These are phyloP conservation scores for Saccharomycopsis capsularis DNA, from an alignment of 805 yeast genomes.

Conservation along the genomic window DNA sequence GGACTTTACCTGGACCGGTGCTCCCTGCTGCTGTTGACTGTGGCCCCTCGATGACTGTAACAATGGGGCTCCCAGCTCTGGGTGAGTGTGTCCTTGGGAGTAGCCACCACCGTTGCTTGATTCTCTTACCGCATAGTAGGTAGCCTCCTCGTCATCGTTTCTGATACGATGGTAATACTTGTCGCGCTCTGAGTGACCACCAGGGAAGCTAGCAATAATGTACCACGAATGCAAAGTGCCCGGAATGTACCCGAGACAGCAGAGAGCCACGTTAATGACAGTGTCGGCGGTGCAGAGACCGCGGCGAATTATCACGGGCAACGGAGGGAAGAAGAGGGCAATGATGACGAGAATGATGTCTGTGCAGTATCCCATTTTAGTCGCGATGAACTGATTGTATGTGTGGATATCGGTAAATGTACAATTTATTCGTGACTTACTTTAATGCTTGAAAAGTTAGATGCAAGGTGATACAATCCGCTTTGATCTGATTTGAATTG, in stretches of 20 bases:
- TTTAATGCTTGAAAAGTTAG: too few species aligned
- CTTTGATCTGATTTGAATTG: too few species aligned
- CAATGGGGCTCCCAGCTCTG: too few species aligned
- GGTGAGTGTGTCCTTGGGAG: background rate
- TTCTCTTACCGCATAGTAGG: constrained; percentile 9
- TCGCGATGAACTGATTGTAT: too few species aligned
- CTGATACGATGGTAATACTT: constrained; percentile 21
- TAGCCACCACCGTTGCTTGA: background rate
- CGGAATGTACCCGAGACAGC: constrained; percentile 66
- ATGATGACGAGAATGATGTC: constrained; percentile 64
- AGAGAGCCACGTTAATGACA: constrained; percentile 62
- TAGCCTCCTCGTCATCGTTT: constrained; percentile 26
- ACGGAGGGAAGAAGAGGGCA: constrained; percentile 69
- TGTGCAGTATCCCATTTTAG: constrained; percentile 12
- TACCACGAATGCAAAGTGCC: constrained; percentile 75
- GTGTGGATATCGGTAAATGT: too few species aligned
- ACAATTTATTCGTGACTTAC: too few species aligned
- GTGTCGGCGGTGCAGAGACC: constrained; percentile 69
- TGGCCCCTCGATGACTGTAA: too few species aligned
- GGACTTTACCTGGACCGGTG: background rate
- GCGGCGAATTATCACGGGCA: constrained; percentile 67
- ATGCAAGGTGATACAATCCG: too few species aligned
- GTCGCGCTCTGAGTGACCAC: constrained; percentile 22
- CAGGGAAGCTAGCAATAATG: constrained; percentile 67
- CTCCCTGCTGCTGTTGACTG: background rate